Evolutionary conservation across 2,329 filamentous ascomycete species (phyloP), one percentile per base, ranked within the genome.

Genomic region (Aspergillus eucalypticola): DNA sequence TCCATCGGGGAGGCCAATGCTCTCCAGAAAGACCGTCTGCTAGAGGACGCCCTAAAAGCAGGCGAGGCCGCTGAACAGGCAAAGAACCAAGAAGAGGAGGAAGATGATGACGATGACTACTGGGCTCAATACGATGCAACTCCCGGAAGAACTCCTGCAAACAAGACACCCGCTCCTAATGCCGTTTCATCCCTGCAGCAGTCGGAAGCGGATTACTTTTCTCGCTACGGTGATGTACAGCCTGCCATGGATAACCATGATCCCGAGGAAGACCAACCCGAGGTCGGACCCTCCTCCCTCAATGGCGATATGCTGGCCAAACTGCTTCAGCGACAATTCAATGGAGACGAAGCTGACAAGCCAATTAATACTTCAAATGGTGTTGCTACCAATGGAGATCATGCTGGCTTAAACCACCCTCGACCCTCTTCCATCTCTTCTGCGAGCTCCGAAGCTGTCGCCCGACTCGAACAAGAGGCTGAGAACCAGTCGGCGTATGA

Each of bases 101-200:
- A 83, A 3, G 81, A 83, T 1, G 82, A 87, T 58, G 86, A 88
- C 55, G 85, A 85, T 62, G 82, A 83, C 63, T 89, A 89, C 72
- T 89, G 86, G 86, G 85, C 83, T 3, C 82, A 83, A 65, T 88
- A 89, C 67, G 85, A 87, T 72, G 77, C 79, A 55, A 85, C 83
- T 2, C 83, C 84, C 1, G 78, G 78, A 32, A 71, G 78, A 52
- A 84, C 83, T 11, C 83, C 83, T 8, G 76, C 77, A 1, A 66
- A 69, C 38, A 77, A 79, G 56, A 71, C 67, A 58, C 74, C 75
- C 39, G 75, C 68, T 8, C 67, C 74, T 2, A 69, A 63, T 55
- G 53, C 60, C 5, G 44, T 61, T 17, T 68, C 69, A n/a, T 68
- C 70, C 25, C 55, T 64, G 10, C 63, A 70, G 32, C 65, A 73